Evolutionary conservation across 179 eudicot genomes (phyloP).

Genomic region (Dionaea muscipula): DNA sequence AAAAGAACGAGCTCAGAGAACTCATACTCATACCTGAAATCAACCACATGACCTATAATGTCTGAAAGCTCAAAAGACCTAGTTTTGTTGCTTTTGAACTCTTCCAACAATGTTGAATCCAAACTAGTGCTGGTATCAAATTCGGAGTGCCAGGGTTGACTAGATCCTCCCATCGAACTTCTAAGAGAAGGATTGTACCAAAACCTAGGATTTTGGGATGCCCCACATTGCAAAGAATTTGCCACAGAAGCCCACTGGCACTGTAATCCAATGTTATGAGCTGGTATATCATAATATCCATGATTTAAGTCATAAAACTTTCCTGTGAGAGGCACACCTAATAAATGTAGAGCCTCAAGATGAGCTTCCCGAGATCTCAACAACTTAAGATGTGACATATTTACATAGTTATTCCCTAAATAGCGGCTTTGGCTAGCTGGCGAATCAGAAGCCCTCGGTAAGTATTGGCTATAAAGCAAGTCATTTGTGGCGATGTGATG

Average conservation of each 20-base stretch:
- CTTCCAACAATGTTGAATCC: constrained; percentile 31
- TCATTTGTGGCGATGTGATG: constrained; percentile 18
- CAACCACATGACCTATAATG: constrained; percentile 39
- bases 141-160: constrained; percentile 12
- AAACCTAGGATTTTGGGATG: constrained; percentile 18
- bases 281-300: constrained; percentile 20
- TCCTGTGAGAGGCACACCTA: constrained; percentile 13
- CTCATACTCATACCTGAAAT: constrained; percentile 33
- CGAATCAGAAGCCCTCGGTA: constrained; percentile 15
- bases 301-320: constrained; percentile 17
- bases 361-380: constrained; percentile 26
- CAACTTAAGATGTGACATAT: constrained; percentile 13
- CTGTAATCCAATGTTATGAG: constrained; percentile 15
- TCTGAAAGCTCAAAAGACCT: constrained; percentile 41
- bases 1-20: background rate
- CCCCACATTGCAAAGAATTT: constrained; percentile 16
- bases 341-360: constrained; percentile 30
- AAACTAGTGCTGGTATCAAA: constrained; percentile 17
- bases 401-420: constrained; percentile 14
- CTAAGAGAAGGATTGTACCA: constrained; percentile 11
- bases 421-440: constrained; percentile 8
- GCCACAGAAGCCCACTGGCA: constrained; percentile 19
- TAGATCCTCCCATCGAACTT: constrained; percentile 20
- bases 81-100: constrained; percentile 37
- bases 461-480: constrained; percentile 16